Base-by-base conservation (phyloP, 2,329 filamentous ascomycete species). In the Stagonosporopsis cucurbitacearum region DNA sequence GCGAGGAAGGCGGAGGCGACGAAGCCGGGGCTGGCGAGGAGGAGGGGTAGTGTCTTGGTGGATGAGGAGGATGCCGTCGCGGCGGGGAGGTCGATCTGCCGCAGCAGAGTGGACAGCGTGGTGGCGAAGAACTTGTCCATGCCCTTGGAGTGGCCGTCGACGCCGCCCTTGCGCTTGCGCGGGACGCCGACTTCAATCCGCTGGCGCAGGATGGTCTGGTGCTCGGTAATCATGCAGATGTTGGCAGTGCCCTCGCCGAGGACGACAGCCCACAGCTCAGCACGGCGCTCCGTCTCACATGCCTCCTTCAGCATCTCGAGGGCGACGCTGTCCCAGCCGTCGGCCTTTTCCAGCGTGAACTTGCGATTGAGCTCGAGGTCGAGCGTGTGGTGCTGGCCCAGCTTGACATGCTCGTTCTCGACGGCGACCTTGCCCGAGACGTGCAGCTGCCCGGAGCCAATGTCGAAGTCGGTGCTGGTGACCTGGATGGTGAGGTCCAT, bases 21-120 rank as follows among this genome's bases (percentile, higher is more conserved):
- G 73, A 96, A 99, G 0, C 94, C 95, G 0, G 95, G 94, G 58
- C 90, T 93, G 1, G 94, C 95, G 2, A 99, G 81, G 19, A 99
- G 80, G 12, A 98, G 78, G 0, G 93, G 92, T 15, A 72, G 59
- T 2, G 70, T 72, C 36, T 73, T 75, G 48, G 54, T 61, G 15
- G 60, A 45, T 19, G 60, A 43, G 35, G 35, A 4, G 20, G 35
- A 2, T 2, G 59, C 28, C 3, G 47, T 28, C 8, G 53, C 32
- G 11, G 42, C 37, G 19, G 53, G 53, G 60, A 96, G 88, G 71
- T 96, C 91, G 68, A 96, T 84, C 55, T 91, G 88, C 23, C 91
- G 85, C 2, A 90, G 79, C 12, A 98, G 82, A 0, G 91, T 92
- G 32, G 89, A 83, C 32, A 96, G 81, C 0, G 87, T 88, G 57